Base-by-base conservation (phyloP, 192 early-diverging fungal genomes). In the Coemansia sp. region DNA sequence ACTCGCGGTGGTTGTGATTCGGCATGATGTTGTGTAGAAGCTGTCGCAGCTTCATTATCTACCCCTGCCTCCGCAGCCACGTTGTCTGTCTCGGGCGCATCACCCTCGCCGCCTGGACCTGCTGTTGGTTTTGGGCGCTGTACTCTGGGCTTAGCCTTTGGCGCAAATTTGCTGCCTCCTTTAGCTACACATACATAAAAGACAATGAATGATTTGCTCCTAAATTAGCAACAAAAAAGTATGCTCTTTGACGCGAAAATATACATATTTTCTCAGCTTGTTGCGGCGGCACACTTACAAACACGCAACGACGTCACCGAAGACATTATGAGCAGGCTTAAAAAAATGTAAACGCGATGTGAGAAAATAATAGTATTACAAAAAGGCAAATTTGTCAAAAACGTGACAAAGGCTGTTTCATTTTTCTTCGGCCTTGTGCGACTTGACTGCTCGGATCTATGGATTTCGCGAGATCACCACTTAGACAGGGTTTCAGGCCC, bases 121-220 rank as follows among this genome's bases (percentile, higher is more conserved):
- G 46, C 63, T 46, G 55, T 38, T 15, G 70, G 64, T 46, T 29
- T 66, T 36, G 39, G 21, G 27, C 70, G 67, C 39, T 66, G 55
- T 4, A 41, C 42, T 23, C 78, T 66, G 5, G 78, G 78, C 44
- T 71, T 80, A 6, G 70, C 69, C 60, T 80, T 80, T 51, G 78
- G 78, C 46, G 72, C 65, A 59, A 80, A 80, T 32, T 80, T 80
- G 62, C 57, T 64, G 42, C 50, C 45, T 42, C 77, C 77, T 37
- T 80, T 80, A 10, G 72, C 73, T 74, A 74, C 64, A 68, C 31
- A 42, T 5, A 34, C 23, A 58, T 6, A 38, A 17, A 60, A 21
- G 31, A 15, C 29, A 55, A 39, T 39, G 21, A 46, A 63, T 3
- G 23, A 15, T n/a, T 19, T 8, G 3, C 5, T 25, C n/a, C 12